A percentile compares a stretch with the other conserved stretches of the same genome.
phyloP scores from a whole-genome alignment of 2,329 filamentous ascomycete genomes.

The Mollisia scopiformis region DNA sequence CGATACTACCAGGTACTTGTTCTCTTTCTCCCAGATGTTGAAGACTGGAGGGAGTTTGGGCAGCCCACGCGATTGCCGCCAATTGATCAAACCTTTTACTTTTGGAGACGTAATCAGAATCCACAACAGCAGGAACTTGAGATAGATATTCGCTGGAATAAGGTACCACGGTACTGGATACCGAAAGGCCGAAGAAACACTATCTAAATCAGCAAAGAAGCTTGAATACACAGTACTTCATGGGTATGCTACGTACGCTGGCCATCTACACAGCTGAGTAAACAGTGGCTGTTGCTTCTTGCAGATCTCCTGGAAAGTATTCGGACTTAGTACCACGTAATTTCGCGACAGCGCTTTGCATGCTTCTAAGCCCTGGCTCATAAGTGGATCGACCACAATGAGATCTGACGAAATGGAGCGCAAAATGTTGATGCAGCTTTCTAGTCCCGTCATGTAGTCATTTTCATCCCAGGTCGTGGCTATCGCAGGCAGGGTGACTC shows the following conservation, averaged over 20 bases:
- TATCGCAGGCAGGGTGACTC: constrained; percentile 30
- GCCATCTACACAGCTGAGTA: constrained; percentile 41
- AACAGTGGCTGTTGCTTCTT: constrained; percentile 41
- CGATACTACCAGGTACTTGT: constrained; percentile 29
- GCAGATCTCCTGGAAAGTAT: constrained; percentile 46
- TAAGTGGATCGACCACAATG: constrained; percentile 47
- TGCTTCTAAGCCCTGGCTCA: constrained; percentile 47
- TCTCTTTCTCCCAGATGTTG: constrained; percentile 36
- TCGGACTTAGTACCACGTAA: constrained; percentile 47
- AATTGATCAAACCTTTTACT: constrained; percentile 27
- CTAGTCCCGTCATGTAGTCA: constrained; percentile 45
- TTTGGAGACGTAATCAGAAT: constrained; percentile 23
- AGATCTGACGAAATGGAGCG: constrained; percentile 42
- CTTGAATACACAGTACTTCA: neutral
- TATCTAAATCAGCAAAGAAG: constrained; percentile 36
- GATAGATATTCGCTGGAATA: constrained; percentile 46
- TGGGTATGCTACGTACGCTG: constrained; percentile 38
- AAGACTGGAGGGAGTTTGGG: constrained; percentile 30
- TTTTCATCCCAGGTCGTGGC: constrained; percentile 39
- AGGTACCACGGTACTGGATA: constrained; percentile 50
- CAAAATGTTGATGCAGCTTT: constrained; percentile 43
- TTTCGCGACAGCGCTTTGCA: constrained; percentile 40
- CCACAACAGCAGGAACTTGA: constrained; percentile 36
- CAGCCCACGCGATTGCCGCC: constrained; percentile 33
- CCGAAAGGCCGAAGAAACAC: constrained; percentile 46